A percentile compares a stretch with the other conserved stretches of the same genome.
These are phyloP conservation scores for Serendipita sp. DNA, from an alignment of 768 basidiomycete genomes.

Conservation along the genomic window DNA sequence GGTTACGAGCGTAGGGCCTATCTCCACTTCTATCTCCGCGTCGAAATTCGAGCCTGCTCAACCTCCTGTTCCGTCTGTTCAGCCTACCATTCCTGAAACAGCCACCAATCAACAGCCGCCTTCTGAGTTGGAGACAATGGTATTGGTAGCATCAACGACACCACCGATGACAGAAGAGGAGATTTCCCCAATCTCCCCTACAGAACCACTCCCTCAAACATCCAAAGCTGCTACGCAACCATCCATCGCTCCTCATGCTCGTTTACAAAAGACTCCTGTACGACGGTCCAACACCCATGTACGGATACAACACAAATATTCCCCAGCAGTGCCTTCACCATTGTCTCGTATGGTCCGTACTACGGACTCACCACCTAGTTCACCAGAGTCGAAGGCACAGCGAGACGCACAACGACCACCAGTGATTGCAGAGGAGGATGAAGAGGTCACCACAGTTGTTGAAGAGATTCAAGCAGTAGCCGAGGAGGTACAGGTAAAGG, in stretches of 20 bases:
- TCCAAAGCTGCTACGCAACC: neutral
- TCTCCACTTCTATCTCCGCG: too few relatives aligned
- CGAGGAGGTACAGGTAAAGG: neutral
- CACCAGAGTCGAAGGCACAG: slow-evolving; percentile 2
- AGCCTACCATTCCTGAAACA: neutral
- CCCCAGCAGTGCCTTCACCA: slow-evolving; percentile 65
- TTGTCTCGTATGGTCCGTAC: slow-evolving; percentile 42
- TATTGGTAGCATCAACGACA: neutral
- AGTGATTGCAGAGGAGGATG: slow-evolving; percentile 6
- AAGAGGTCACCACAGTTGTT: neutral
- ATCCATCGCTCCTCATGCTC: neutral
- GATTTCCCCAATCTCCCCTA: neutral
- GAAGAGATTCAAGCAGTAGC: neutral
- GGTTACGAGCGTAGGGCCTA: neutral
- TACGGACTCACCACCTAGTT: slow-evolving; percentile 1
- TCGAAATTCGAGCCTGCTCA: neutral
- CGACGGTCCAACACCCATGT: neutral
- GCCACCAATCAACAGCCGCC: neutral
- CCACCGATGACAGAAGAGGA: neutral
- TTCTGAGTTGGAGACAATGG: neutral
- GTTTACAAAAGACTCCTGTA: neutral
- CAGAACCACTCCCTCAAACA: neutral
- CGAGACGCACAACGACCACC: neutral
- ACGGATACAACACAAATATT: slow-evolving; percentile 49
- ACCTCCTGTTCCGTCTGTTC: neutral